These are phyloP conservation scores for Casuarina equisetifolia DNA, from an alignment of 306 rosid genomes.

Conservation along the genomic window DNA sequence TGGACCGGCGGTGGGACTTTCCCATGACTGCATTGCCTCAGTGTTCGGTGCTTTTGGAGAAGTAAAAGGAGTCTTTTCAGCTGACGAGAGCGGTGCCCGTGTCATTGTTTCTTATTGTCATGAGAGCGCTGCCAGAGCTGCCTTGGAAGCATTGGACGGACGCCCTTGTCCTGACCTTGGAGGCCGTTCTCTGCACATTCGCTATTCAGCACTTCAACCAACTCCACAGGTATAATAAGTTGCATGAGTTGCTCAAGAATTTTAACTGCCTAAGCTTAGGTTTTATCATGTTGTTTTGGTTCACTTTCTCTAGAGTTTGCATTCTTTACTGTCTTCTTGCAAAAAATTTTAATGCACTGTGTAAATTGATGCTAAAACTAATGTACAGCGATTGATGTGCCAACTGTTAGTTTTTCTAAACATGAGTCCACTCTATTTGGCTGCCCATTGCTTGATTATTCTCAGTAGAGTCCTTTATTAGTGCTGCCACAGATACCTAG, in stretches of 20 bases:
- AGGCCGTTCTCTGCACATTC: conserved; percentile 71
- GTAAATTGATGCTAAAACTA: not conserved
- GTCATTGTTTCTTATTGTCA: conserved; percentile 63
- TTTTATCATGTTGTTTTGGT: not conserved
- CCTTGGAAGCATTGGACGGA: conserved; percentile 60
- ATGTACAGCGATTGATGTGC: not conserved
- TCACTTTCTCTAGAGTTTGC: not conserved
- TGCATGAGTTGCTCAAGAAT: not conserved
- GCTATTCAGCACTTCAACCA: conserved; percentile 67
- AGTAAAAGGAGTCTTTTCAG: conserved; percentile 61
- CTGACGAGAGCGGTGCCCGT: conserved; percentile 83
- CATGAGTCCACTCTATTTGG: not conserved
- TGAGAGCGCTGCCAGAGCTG: conserved; percentile 53
- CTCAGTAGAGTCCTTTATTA: not conserved
- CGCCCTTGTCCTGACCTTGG: conserved; percentile 62
- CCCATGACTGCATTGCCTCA: conserved; percentile 45
- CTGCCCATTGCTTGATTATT: not conserved
- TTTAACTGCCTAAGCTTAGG: conserved; percentile 1
- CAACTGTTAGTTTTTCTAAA: not conserved
- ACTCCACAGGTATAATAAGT: conserved; percentile 39
- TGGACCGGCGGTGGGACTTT: conserved; percentile 74
- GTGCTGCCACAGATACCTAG: not conserved
- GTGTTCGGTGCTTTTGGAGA: conserved; percentile 65
- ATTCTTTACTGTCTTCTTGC: not conserved
- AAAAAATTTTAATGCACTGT: not conserved